Conservation (phyloP, 345 rosid species). For the Melastoma malabathricum region DNA sequence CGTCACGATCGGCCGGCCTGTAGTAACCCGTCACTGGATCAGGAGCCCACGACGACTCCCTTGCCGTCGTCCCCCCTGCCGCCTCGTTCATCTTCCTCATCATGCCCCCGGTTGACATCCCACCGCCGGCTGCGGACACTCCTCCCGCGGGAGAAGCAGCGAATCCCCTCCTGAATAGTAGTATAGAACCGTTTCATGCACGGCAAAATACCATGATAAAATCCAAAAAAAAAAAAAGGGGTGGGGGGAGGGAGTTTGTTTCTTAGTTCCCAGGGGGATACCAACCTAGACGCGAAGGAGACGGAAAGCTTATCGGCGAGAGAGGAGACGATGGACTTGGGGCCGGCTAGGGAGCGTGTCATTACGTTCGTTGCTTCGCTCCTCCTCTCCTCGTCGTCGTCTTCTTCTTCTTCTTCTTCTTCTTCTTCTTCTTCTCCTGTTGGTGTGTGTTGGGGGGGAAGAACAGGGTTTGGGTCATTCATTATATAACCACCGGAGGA, state of each 20-base stretch:
- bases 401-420: no score
- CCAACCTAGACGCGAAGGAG: conserved; percentile 12
- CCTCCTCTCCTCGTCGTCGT: no score
- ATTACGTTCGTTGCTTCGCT: no score
- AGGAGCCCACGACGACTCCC: conserved; percentile 40
- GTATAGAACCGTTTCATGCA: no score
- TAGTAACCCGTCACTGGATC: conserved; percentile 67
- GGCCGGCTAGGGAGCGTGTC: background rate
- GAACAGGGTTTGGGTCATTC: no score
- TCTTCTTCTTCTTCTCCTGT: no score
- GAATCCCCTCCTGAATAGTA: conserved; percentile 26
- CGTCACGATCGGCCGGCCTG: conserved; percentile 40
- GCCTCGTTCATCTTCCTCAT: conserved; percentile 17
- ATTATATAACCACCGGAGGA: no score
- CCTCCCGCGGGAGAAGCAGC: conserved; percentile 10
- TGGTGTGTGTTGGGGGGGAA: no score
- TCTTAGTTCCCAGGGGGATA: background rate
- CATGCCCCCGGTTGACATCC: conserved; percentile 16
- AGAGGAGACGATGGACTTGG: conserved; percentile 16
- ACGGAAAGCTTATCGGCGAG: conserved; percentile 7
- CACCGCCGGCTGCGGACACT: conserved; percentile 8
- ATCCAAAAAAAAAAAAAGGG: background rate
- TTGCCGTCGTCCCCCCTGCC: conserved; percentile 12
- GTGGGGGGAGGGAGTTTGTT: background rate
- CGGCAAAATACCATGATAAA: background rate